phyloP scores from a whole-genome alignment of 192 early-diverging fungal genomes.

The Podila minutissima region DNA sequence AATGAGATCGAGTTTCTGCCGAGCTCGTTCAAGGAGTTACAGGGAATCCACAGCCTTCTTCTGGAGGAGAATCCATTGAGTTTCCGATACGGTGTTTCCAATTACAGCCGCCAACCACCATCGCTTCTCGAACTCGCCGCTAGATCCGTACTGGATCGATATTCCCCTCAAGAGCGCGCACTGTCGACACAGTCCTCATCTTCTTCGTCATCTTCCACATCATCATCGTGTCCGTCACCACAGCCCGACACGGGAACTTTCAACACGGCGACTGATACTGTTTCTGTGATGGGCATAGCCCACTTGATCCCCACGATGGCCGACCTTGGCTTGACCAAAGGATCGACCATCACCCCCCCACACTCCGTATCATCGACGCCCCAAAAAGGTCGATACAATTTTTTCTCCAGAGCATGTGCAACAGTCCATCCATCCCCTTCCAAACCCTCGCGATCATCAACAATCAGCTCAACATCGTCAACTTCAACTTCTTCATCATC shows the following conservation, averaged over 20 bases:
- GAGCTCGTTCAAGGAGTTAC: slow-evolving; percentile 44
- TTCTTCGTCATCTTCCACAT: neutral
- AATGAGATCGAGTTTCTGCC: slow-evolving; percentile 56
- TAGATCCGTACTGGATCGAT: slow-evolving; percentile 29
- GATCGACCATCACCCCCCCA: slow-evolving; percentile 9
- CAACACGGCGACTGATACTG: neutral
- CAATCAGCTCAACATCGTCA: slow-evolving; percentile 15
- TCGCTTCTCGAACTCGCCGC: slow-evolving; percentile 35
- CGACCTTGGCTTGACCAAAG: slow-evolving; percentile 18
- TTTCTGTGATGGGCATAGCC: neutral
- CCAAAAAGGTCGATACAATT: slow-evolving; percentile 36
- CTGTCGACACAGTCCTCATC: neutral
- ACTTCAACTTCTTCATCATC: slow-evolving; percentile 22
- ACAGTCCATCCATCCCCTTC: slow-evolving; percentile 24
- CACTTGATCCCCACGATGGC: slow-evolving; percentile 23
- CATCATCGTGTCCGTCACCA: neutral
- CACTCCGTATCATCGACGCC: neutral
- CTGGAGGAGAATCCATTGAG: slow-evolving; percentile 47
- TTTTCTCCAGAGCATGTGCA: slow-evolving; percentile 31
- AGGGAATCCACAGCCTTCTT: slow-evolving; percentile 42
- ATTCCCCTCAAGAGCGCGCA: slow-evolving; percentile 12
- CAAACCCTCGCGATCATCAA: slow-evolving; percentile 24
- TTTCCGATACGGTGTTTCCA: slow-evolving; percentile 26
- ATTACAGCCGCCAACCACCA: slow-evolving; percentile 17
- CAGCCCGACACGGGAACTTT: neutral